These are phyloP conservation scores for Pleodorina starrii DNA, from an alignment of 139 green algal species.

Conservation along the genomic window DNA sequence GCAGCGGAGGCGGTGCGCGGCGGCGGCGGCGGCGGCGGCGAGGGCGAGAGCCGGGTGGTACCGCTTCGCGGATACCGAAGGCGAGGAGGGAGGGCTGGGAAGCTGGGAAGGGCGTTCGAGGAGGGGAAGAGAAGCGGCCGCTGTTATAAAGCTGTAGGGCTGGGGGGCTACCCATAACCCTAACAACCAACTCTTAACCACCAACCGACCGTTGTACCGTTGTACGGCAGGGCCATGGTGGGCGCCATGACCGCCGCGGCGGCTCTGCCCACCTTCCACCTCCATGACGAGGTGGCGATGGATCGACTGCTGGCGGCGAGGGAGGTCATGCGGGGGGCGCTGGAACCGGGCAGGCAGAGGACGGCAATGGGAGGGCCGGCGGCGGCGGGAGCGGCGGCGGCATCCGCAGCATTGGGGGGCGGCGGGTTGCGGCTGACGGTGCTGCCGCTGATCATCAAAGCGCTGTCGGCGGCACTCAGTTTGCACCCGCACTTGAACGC, in stretches of 20 bases:
- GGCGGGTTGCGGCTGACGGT: slow-evolving; percentile 81
- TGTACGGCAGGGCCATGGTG: slow-evolving; percentile 88
- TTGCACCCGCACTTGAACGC: slow-evolving; percentile 85
- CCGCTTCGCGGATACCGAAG: slow-evolving; percentile 55
- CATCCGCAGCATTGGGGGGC: slow-evolving; percentile 20
- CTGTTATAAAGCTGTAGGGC: no score
- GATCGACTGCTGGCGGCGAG: slow-evolving; percentile 74
- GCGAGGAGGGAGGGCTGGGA: neutral
- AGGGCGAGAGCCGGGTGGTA: neutral
- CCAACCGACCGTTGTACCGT: no score
- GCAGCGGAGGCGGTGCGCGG: neutral
- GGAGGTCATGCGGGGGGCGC: slow-evolving; percentile 53
- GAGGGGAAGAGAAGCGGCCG: no score
- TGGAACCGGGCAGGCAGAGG: no score
- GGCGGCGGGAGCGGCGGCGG: no score
- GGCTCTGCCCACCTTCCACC: slow-evolving; percentile 88
- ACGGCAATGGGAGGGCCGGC: no score
- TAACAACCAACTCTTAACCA: no score
- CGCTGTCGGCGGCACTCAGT: slow-evolving; percentile 78
- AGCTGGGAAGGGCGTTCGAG: no score
- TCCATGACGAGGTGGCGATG: slow-evolving; percentile 85
- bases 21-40: neutral
- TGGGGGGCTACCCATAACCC: no score
- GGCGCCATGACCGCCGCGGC: slow-evolving; percentile 79
- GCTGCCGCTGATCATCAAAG: slow-evolving; percentile 92